Evolutionary conservation across 768 basidiomycete genomes (phyloP).

Genomic region (Rhodotorula diobovata): DNA sequence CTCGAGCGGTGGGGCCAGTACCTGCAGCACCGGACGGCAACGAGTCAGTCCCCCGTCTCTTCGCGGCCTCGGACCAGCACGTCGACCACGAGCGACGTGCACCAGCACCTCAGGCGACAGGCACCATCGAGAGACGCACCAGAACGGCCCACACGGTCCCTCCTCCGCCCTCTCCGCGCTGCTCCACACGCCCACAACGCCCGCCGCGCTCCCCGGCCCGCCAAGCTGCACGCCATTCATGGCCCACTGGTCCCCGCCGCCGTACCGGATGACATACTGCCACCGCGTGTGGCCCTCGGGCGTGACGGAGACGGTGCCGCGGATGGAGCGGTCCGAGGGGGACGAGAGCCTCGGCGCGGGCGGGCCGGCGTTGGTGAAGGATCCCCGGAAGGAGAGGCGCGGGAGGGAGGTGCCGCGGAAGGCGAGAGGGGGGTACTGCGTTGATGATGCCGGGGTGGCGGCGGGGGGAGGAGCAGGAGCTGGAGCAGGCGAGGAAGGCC

Average conservation of each 20-base stretch:
- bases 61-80: no score
- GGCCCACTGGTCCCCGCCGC: constrained; percentile 18
- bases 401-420: constrained; percentile 14
- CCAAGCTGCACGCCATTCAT: constrained; percentile 21
- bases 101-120: no score
- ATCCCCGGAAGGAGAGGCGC: constrained; percentile 15
- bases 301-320: constrained; percentile 15
- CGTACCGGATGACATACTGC: constrained; percentile 18
- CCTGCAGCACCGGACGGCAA: neutral
- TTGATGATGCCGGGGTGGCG: neutral
- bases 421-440: constrained; percentile 1
- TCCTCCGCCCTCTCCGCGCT: constrained; percentile 19
- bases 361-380: constrained; percentile 3
- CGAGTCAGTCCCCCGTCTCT: no score
- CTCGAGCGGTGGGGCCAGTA: neutral
- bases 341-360: neutral
- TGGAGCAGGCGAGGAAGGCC: neutral
- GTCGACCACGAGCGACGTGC: no score
- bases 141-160: constrained; percentile 29
- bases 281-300: neutral
- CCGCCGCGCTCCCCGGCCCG: neutral
- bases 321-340: constrained; percentile 13
- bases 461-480: neutral
- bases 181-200: constrained; percentile 18
- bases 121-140: constrained; percentile 6